These are phyloP conservation scores for Priceomyces melissophilus DNA, from an alignment of 805 yeast genomes.

Conservation along the genomic window DNA sequence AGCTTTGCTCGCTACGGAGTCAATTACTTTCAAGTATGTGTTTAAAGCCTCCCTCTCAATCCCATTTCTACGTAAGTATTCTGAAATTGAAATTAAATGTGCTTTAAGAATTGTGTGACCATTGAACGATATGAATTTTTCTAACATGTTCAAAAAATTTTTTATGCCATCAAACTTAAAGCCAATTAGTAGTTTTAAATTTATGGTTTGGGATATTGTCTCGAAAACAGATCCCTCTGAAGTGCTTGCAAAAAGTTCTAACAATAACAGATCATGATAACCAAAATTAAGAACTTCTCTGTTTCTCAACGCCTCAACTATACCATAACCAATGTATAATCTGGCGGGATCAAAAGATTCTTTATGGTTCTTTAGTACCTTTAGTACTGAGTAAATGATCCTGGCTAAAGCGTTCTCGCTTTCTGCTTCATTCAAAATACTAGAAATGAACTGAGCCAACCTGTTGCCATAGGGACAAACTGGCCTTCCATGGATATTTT, in stretches of 20 bases:
- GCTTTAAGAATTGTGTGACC: constrained; percentile 22
- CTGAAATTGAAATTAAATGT: constrained; percentile 11
- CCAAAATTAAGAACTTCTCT: constrained; percentile 23
- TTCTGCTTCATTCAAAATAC: constrained; percentile 27
- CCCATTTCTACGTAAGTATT: constrained; percentile 12
- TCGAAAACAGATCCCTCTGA: constrained; percentile 55
- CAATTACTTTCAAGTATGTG: not conserved
- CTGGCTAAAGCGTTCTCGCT: constrained; percentile 20
- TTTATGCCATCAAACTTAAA: constrained; percentile 22
- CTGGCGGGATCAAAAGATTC: constrained; percentile 69
- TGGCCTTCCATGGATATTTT: constrained; percentile 22
- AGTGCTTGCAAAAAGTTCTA: constrained; percentile 28
- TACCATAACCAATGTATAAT: constrained; percentile 56
- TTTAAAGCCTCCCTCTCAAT: not conserved
- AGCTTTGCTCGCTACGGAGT: not conserved
- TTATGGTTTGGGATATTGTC: constrained; percentile 48
- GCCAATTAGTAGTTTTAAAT: constrained; percentile 43
- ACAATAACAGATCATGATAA: constrained; percentile 20
- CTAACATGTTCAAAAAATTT: constrained; percentile 24
- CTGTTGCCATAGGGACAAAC: constrained; percentile 59
- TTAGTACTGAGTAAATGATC: constrained; percentile 30
- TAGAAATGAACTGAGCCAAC: constrained; percentile 44
- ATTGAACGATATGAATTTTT: constrained; percentile 39
- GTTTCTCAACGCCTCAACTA: constrained; percentile 47
- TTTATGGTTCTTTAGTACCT: constrained; percentile 44